A percentile compares a stretch with the other conserved stretches of the same genome.
These are phyloP conservation scores for Bonia amplexicaulis DNA, from an alignment of 176 grass and related monocot species.

Conservation along the genomic window DNA sequence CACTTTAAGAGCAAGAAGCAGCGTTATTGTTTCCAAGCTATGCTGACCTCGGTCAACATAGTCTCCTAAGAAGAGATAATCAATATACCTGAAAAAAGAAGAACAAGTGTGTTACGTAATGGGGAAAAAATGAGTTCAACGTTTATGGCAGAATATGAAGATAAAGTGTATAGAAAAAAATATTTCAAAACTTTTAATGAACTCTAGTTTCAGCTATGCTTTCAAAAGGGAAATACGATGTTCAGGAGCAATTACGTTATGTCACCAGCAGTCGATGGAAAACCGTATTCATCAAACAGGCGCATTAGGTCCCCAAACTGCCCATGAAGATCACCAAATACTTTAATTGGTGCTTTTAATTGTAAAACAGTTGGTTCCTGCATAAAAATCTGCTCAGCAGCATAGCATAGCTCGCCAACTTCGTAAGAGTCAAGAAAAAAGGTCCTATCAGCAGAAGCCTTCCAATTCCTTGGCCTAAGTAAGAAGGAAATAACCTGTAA, in stretches of 20 bases:
- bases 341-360: slow-evolving; percentile 95
- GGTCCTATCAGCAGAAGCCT: slow-evolving; percentile 67
- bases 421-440: slow-evolving; percentile 98
- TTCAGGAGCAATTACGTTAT: slow-evolving; percentile 68
- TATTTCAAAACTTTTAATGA: neutral
- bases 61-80: slow-evolving; percentile 99
- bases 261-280: slow-evolving; percentile 90
- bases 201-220: slow-evolving; percentile 6
- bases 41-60: slow-evolving; percentile 99
- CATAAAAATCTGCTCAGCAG: slow-evolving; percentile 97
- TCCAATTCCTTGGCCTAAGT: slow-evolving; percentile 92
- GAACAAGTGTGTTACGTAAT: slow-evolving; percentile 1
- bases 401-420: slow-evolving; percentile 91
- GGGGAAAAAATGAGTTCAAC: slow-evolving; percentile 12
- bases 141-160: neutral
- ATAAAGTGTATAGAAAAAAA: neutral
- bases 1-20: slow-evolving; percentile 97
- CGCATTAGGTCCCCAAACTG: slow-evolving; percentile 99
- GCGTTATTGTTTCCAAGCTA: slow-evolving; percentile 93
- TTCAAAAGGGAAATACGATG: slow-evolving; percentile 21
- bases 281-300: slow-evolving; percentile 98
- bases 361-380: slow-evolving; percentile 96
- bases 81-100: slow-evolving; percentile 77
- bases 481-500: slow-evolving; percentile 77
- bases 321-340: slow-evolving; percentile 97